A percentile compares a stretch with the other conserved stretches of the same genome.
These are phyloP conservation scores for Alternaria solani DNA, from an alignment of 2,329 filamentous ascomycete genomes.

Conservation along the genomic window DNA sequence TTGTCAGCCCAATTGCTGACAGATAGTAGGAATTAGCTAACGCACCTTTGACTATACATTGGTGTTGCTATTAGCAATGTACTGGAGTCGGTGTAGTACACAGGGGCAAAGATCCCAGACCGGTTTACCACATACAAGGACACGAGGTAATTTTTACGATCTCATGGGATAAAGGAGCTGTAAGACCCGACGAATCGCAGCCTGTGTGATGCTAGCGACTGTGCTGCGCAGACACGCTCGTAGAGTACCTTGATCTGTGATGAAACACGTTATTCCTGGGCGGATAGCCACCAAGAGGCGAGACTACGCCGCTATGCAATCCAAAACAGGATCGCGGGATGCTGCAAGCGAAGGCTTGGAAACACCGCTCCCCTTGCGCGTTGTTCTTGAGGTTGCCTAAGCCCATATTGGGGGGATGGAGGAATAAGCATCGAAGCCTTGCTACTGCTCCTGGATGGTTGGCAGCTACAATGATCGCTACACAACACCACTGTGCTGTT, in stretches of 20 bases:
- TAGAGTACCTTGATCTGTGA: neutral
- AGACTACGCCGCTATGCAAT: neutral
- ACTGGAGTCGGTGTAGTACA: neutral
- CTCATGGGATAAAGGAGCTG: neutral
- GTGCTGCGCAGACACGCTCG: neutral
- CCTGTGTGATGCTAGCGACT: neutral
- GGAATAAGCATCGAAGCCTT: accelerated
- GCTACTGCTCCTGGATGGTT: neutral
- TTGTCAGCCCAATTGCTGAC: neutral
- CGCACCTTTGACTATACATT: neutral
- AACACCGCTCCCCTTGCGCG: neutral
- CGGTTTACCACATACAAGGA: neutral
- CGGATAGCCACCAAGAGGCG: neutral
- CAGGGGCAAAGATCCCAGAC: neutral
- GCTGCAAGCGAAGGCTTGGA: neutral
- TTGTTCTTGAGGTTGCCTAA: neutral
- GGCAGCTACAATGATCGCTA: neutral
- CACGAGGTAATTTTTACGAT: neutral
- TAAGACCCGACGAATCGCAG: neutral
- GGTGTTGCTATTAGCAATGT: neutral
- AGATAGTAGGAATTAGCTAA: neutral
- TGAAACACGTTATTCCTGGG: neutral
- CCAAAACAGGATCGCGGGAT: neutral
- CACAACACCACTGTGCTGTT: neutral
- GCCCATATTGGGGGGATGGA: neutral